These are phyloP conservation scores for Hypoxylon sp. DNA, from an alignment of 2,329 filamentous ascomycete genomes.

Conservation along the genomic window DNA sequence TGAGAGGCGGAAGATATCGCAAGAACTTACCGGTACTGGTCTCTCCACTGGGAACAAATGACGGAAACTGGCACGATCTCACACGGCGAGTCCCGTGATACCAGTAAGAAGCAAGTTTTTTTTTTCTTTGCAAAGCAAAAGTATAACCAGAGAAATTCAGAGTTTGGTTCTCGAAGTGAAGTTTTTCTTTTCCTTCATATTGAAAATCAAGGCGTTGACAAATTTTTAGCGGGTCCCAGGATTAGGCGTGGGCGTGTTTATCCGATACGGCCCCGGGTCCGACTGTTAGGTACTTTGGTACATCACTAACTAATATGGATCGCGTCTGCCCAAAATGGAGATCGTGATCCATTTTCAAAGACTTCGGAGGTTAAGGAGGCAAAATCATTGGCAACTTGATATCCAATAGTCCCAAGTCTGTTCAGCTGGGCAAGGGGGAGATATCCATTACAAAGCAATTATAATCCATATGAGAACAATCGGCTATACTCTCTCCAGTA, in stretches of 20 bases:
- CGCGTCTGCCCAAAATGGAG: conserved; percentile 14
- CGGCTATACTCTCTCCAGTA: conserved; percentile 14
- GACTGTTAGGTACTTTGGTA: conserved; percentile 14
- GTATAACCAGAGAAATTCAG: neutral
- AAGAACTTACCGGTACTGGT: conserved; percentile 48
- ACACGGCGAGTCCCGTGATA: neutral
- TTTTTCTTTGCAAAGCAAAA: neutral
- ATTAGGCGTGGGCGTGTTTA: conserved; percentile 36
- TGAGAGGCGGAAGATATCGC: conserved; percentile 32
- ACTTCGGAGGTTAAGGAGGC: conserved; percentile 24
- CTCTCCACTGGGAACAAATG: conserved; percentile 23
- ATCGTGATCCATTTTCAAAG: conserved; percentile 23
- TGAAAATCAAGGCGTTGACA: conserved; percentile 6
- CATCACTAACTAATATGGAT: neutral
- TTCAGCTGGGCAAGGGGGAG: conserved; percentile 43
- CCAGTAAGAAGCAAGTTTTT: conserved; percentile 9
- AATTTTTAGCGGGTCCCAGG: conserved; percentile 14
- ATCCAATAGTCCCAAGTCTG: conserved; percentile 40
- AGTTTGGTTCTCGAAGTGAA: neutral
- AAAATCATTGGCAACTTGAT: conserved; percentile 32
- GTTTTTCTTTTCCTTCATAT: conserved; percentile 5
- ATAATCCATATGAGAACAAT: conserved; percentile 7
- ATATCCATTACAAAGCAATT: conserved; percentile 26
- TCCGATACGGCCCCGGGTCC: conserved; percentile 26
- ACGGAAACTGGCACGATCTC: conserved; percentile 14